Conservation (phyloP, 75 land plant genomes). For the Sequoia sempervirens region DNA sequence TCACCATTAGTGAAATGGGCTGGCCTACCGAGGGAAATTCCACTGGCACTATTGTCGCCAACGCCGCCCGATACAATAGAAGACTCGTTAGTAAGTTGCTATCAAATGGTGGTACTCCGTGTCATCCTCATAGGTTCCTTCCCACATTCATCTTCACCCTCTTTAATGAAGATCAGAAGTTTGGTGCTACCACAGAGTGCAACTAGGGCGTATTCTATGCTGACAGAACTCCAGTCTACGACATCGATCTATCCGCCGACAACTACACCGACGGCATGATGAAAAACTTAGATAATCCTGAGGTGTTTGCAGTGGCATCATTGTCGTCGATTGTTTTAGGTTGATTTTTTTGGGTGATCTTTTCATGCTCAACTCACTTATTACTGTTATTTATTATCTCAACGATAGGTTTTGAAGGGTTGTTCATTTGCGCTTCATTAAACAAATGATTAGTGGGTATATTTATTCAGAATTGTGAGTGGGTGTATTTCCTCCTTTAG, state of each 20-base stretch:
- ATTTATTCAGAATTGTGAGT: too few species aligned
- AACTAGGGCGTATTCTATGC: constrained; percentile 67
- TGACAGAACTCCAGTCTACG: constrained; percentile 66
- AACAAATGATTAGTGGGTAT: too few species aligned
- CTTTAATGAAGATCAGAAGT: constrained; percentile 74
- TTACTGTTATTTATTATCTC: too few species aligned
- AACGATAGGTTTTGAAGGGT: too few species aligned
- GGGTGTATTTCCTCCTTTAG: too few species aligned
- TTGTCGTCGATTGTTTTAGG: too few species aligned
- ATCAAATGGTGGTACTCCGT: constrained; percentile 69
- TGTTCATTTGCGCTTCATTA: too few species aligned
- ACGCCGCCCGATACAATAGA: constrained; percentile 47
- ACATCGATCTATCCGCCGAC: constrained; percentile 43
- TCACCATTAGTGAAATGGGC: constrained; percentile 23
- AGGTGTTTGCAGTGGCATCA: too few species aligned
- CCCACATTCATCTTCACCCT: constrained; percentile 66
- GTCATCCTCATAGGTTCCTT: constrained; percentile 43
- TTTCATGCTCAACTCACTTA: too few species aligned
- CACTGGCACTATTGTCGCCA: too few species aligned
- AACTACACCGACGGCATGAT: background rate
- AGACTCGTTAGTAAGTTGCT: constrained; percentile 47
- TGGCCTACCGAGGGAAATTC: constrained; percentile 27
- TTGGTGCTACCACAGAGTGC: constrained; percentile 49
- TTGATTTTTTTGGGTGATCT: too few species aligned
- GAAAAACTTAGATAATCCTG: too few species aligned